Percentiles rank a stretch among this genome's conserved stretches.
Evolutionary conservation across 345 rosid species (phyloP).

Genomic region (Melaleuca alternifolia): DNA sequence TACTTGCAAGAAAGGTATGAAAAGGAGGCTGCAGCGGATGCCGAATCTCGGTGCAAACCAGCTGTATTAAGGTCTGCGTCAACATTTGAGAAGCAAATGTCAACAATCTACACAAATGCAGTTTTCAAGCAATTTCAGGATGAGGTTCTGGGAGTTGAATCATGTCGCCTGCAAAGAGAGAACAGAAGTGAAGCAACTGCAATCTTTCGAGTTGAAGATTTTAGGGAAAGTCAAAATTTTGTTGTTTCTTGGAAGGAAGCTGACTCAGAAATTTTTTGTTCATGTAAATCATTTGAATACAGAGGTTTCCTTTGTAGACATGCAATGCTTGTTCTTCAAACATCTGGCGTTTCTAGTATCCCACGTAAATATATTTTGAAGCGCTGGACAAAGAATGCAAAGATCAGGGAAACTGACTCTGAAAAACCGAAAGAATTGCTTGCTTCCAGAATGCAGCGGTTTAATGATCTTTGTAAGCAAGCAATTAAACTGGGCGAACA

Average conservation of each 20-base stretch:
- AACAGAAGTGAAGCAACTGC: slow-evolving; percentile 11
- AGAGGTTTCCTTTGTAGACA: slow-evolving; percentile 38
- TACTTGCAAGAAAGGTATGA: slow-evolving; percentile 17
- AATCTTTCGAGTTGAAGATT: slow-evolving; percentile 21
- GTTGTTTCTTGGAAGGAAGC: slow-evolving; percentile 20
- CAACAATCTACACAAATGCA: slow-evolving; percentile 16
- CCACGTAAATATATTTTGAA: slow-evolving; percentile 23
- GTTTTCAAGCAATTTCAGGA: slow-evolving; percentile 36
- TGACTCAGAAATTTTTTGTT: slow-evolving; percentile 18
- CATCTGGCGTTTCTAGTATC: slow-evolving; percentile 18
- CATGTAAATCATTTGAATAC: slow-evolving; percentile 29
- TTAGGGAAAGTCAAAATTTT: slow-evolving; percentile 17
- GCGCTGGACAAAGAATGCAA: slow-evolving; percentile 36
- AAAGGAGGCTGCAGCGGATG: slow-evolving; percentile 20
- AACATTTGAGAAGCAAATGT: slow-evolving; percentile 30
- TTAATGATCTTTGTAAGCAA: slow-evolving; percentile 27
- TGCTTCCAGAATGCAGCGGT: slow-evolving; percentile 19
- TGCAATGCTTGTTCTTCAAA: slow-evolving; percentile 30
- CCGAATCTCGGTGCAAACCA: slow-evolving; percentile 8
- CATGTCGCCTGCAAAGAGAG: slow-evolving; percentile 22
- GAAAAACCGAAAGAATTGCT: slow-evolving; percentile 4
- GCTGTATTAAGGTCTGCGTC: slow-evolving; percentile 19
- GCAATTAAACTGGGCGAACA: slow-evolving; percentile 28
- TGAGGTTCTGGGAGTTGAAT: slow-evolving; percentile 27
- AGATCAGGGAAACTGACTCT: slow-evolving; percentile 2